Percentiles rank a stretch among this genome's conserved stretches.
These are phyloP conservation scores for Suillus fuscotomentosus DNA, from an alignment of 768 basidiomycete species.

Conservation along the genomic window DNA sequence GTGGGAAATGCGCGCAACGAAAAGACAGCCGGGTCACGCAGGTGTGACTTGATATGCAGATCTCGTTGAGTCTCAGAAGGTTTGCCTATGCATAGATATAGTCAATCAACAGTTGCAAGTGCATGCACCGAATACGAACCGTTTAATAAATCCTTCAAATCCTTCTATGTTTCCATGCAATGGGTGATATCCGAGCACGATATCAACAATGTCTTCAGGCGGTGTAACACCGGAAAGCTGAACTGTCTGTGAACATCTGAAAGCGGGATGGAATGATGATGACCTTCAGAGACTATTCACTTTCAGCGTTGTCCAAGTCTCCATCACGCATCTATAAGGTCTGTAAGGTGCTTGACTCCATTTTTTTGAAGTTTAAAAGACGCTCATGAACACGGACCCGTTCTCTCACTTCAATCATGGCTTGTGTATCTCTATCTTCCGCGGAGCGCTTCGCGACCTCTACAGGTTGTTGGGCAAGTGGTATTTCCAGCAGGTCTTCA, in stretches of 20 bases:
- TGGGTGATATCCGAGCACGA: constrained; percentile 50
- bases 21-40: constrained; percentile 26
- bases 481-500: constrained; percentile 35
- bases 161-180: constrained; percentile 40
- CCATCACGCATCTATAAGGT: constrained; percentile 41
- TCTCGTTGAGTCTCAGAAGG: constrained; percentile 62
- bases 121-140: constrained; percentile 33
- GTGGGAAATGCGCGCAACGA: constrained; percentile 47
- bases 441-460: constrained; percentile 8
- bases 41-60: constrained; percentile 68
- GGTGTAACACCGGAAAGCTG: constrained; percentile 43
- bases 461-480: constrained; percentile 12
- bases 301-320: constrained; percentile 51
- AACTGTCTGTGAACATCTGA: constrained; percentile 1
- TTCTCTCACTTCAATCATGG: constrained; percentile 17
- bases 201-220: constrained; percentile 44
- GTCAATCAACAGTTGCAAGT: background rate
- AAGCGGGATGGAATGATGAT: constrained; percentile 6
- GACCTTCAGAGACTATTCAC: constrained; percentile 53
- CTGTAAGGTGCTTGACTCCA: constrained; percentile 2
- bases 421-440: constrained; percentile 9
- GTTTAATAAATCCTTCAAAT: constrained; percentile 38
- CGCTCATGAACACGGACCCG: constrained; percentile 47
- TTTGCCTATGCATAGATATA: constrained; percentile 18
- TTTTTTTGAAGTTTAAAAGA: constrained; percentile 5